Conservation (phyloP, 2,329 filamentous ascomycete species). For the Endocalyx cinctus region DNA sequence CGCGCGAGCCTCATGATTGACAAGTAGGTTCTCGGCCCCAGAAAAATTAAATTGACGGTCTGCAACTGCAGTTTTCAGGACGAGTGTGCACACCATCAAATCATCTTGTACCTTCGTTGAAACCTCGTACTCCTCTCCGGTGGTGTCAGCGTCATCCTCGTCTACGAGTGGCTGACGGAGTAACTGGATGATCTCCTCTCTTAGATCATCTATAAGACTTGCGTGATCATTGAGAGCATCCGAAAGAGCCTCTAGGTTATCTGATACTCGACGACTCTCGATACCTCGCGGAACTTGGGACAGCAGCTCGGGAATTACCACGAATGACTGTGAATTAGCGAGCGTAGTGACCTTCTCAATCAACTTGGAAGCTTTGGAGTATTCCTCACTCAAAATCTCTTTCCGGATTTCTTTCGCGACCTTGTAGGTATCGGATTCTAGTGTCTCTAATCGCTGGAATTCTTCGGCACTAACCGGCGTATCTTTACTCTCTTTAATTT, state of each 20-base stretch:
- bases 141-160: conserved; percentile 69
- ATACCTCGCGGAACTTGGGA: conserved; percentile 57
- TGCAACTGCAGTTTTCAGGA: conserved; percentile 67
- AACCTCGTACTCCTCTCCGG: conserved; percentile 84
- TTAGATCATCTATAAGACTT: conserved; percentile 67
- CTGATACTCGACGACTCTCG: conserved; percentile 63
- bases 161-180: conserved; percentile 75
- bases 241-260: conserved; percentile 62
- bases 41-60: conserved; percentile 75
- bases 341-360: conserved; percentile 60
- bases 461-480: conserved; percentile 64
- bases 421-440: conserved; percentile 72
- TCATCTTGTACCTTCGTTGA: conserved; percentile 86
- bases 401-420: conserved; percentile 70
- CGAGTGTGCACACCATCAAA: conserved; percentile 80
- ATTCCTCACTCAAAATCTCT: conserved; percentile 65
- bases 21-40: conserved; percentile 70
- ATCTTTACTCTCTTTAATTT: conserved; percentile 69
- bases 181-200: conserved; percentile 66
- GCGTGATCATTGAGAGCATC: conserved; percentile 68
- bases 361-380: conserved; percentile 52
- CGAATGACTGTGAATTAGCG: conserved; percentile 50
- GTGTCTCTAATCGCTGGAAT: conserved; percentile 60
- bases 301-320: conserved; percentile 58
- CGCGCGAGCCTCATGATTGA: conserved; percentile 65